Evolutionary conservation across 2,329 filamentous ascomycete genomes (phyloP), one percentile per base, ranked within the genome.

Genomic region (Coniochaeta ligniaria): DNA sequence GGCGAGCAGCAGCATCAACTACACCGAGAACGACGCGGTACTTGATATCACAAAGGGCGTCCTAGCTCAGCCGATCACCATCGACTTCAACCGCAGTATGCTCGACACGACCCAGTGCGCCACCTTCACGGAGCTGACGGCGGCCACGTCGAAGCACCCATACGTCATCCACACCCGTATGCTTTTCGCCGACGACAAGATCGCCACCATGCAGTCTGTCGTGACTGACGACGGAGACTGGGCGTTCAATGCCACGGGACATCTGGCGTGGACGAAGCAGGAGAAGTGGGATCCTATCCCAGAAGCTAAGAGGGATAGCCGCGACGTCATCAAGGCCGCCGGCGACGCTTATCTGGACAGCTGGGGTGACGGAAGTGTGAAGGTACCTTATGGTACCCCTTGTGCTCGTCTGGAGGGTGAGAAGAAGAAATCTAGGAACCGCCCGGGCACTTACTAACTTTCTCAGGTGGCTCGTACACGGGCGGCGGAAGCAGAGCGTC

Each of bases 221-320:
- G 67, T 72, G 1, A 70, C 69, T 5, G 70, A 72, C 57, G 59
- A 61, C 6, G 69, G 69, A 7, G 70, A 72, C 59, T 72, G 69
- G 69, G 63, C 66, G 31, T 71, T 71, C 61, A 69, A 72, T 50
- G 69, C 69, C 5, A 69, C 67, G 6, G 69, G 68, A 4, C 66
- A 66, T 33, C 58, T 66, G 3, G 65, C 68, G 57, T 72, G 67
- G 67, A 61, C 67, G 55, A 66, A 65, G 22, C 67, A 66, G 31
- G 70, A 72, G 61, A 67, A 64, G 35, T 71, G 69, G 70, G 67
- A 70, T 50, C 65, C 65, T 16, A 71, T 72, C 52, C 69, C 69
- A 1, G 66, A 63, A 33, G 69, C 63, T 2, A 61, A 65, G 62
- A 65, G 66, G 16, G 68, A 72, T 59, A 65, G 61, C 6, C 64